Percentiles rank a stretch among this genome's conserved stretches.
These are phyloP conservation scores for Dendrobium huoshanense DNA, from an alignment of 106 monocot species.

Conservation along the genomic window DNA sequence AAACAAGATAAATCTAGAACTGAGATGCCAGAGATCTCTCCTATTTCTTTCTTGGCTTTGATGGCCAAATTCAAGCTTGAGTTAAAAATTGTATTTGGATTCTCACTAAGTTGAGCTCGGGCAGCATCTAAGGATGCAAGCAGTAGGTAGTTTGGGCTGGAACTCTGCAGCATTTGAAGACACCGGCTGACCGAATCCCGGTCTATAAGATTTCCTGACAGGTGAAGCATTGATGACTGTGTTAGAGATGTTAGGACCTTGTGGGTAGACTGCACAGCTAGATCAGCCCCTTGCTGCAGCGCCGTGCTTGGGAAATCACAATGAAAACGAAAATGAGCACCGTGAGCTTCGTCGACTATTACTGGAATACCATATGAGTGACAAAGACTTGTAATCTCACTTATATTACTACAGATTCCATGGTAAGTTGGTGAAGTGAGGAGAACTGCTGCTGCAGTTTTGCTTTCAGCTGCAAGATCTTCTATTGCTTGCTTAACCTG, in stretches of 20 bases:
- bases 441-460: slow-evolving; percentile 51
- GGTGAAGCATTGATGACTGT: slow-evolving; percentile 87
- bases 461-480: slow-evolving; percentile 38
- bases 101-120: slow-evolving; percentile 66
- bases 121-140: slow-evolving; percentile 88
- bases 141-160: slow-evolving; percentile 79
- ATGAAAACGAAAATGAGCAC: slow-evolving; percentile 78
- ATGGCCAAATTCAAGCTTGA: slow-evolving; percentile 31
- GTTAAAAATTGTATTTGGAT: slow-evolving; percentile 32
- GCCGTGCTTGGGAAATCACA: slow-evolving; percentile 45
- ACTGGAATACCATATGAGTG: slow-evolving; percentile 51
- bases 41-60: slow-evolving; percentile 28
- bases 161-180: slow-evolving; percentile 81
- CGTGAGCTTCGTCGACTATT: slow-evolving; percentile 88
- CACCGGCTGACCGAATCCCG: slow-evolving; percentile 43
- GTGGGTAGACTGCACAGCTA: slow-evolving; percentile 83
- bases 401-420: slow-evolving; percentile 69
- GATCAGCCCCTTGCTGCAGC: slow-evolving; percentile 70
- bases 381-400: slow-evolving; percentile 42
- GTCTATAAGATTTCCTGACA: slow-evolving; percentile 50
- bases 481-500: slow-evolving; percentile 54
- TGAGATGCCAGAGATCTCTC: slow-evolving; percentile 33
- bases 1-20: slow-evolving; percentile 44
- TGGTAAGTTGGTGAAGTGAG: slow-evolving; percentile 87
- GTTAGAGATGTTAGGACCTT: slow-evolving; percentile 78